Evolutionary conservation across 2,329 filamentous ascomycete genomes (phyloP).

Genomic region (Nothomitra cinnamomea): DNA sequence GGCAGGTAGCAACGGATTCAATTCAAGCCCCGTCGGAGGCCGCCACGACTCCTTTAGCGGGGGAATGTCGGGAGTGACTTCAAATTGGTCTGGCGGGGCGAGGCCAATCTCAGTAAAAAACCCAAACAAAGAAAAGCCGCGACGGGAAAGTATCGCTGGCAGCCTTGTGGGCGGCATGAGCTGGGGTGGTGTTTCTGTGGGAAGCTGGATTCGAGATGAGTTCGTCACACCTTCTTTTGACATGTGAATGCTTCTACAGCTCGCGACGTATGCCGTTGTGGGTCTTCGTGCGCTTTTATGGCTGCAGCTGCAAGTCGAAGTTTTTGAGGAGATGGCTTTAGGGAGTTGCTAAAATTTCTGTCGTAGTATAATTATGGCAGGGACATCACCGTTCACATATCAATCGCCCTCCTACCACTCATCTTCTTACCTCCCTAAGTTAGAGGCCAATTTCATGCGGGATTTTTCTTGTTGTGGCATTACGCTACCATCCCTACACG

Average conservation of each 20-base stretch:
- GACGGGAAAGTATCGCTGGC: constrained; percentile 42
- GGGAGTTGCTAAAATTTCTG: background rate
- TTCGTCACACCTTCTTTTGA: constrained; percentile 36
- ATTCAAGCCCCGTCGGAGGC: constrained; percentile 17
- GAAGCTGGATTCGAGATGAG: constrained; percentile 96
- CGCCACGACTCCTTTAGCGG: constrained; percentile 38
- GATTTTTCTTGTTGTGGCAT: constrained; percentile 92
- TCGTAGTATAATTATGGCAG: constrained; percentile 76
- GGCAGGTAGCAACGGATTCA: constrained; percentile 20
- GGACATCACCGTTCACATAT: constrained; percentile 81
- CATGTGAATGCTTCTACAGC: background rate
- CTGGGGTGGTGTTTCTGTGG: constrained; percentile 91
- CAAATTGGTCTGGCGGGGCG: constrained; percentile 34
- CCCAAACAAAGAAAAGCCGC: constrained; percentile 29
- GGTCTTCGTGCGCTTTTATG: constrained; percentile 12
- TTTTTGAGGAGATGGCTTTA: background rate
- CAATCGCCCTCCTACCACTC: constrained; percentile 94
- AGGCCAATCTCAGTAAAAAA: constrained; percentile 42
- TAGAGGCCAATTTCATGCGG: constrained; percentile 94
- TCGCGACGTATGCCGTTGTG: background rate
- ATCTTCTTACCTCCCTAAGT: constrained; percentile 86
- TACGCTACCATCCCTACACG: constrained; percentile 79
- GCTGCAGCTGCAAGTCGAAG: background rate
- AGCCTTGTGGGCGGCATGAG: constrained; percentile 68
- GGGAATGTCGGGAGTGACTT: constrained; percentile 25